phyloP scores from a whole-genome alignment of 805 yeast species.

The Saccharomycopsis guyanensis region DNA sequence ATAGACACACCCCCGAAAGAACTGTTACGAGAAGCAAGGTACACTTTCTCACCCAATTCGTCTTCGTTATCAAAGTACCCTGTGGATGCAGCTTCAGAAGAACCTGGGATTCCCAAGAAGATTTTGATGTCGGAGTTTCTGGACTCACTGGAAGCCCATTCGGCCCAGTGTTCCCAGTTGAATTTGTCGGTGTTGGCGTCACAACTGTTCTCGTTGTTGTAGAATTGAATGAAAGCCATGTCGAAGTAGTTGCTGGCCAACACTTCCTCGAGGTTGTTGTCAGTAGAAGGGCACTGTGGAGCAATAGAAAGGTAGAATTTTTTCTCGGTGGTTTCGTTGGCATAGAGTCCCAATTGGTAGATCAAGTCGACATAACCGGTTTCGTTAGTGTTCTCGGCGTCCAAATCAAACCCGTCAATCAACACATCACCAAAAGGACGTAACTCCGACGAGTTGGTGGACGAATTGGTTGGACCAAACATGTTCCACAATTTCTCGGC shows the following conservation, averaged over 20 bases:
- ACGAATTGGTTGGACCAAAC: constrained; percentile 36
- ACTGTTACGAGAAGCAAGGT: constrained; percentile 11
- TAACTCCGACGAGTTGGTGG: constrained; percentile 5
- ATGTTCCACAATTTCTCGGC: constrained; percentile 56
- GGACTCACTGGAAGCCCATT: constrained; percentile 42
- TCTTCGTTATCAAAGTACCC: constrained; percentile 47
- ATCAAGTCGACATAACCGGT: constrained; percentile 48
- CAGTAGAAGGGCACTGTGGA: constrained; percentile 66
- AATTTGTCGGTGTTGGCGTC: constrained; percentile 41
- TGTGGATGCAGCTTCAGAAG: constrained; percentile 48
- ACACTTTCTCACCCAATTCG: constrained; percentile 22
- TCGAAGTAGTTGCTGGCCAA: constrained; percentile 43
- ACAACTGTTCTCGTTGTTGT: constrained; percentile 59
- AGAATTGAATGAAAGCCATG: constrained; percentile 57
- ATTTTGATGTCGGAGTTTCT: constrained; percentile 65
- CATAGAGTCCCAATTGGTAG: constrained; percentile 26
- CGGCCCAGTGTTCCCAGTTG: constrained; percentile 46
- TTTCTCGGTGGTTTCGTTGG: constrained; percentile 31
- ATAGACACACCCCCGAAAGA: constrained; percentile 20
- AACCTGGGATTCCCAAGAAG: constrained; percentile 70
- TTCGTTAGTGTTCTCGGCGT: constrained; percentile 53
- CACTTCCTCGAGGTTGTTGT: constrained; percentile 36
- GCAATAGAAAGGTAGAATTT: constrained; percentile 53
- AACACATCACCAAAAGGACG: constrained; percentile 42
- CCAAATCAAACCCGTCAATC: constrained; percentile 90